phyloP scores from a whole-genome alignment of 192 early-diverging fungal genomes.

The Backusella circina region DNA sequence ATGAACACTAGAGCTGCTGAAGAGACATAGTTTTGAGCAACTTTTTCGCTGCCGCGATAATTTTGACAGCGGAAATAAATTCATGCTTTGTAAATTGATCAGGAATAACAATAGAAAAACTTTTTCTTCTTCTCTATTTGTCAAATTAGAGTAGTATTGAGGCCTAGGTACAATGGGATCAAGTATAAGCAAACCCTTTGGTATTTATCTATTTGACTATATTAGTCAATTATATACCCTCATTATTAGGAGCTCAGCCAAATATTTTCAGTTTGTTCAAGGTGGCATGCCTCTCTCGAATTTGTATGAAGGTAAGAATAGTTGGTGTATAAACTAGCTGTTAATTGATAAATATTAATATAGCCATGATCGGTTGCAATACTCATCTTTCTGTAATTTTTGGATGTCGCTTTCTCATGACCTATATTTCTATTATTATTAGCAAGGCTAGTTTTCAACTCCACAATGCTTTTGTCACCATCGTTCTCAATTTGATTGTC shows the following conservation, averaged over 20 bases:
- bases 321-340: not conserved
- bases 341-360: not conserved
- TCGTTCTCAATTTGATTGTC: conserved; percentile 78
- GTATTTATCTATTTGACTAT: conserved; percentile 40
- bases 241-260: conserved; percentile 35
- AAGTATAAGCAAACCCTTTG: conserved; percentile 36
- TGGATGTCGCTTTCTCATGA: conserved; percentile 69
- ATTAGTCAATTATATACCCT: conserved; percentile 38
- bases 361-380: conserved; percentile 40
- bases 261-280: conserved; percentile 44
- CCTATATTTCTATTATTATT: conserved; percentile 59
- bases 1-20: too few species aligned
- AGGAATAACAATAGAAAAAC: not conserved
- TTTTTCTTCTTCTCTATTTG: not conserved
- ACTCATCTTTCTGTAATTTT: conserved; percentile 71
- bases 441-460: conserved; percentile 66
- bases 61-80: not conserved
- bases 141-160: not conserved
- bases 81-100: not conserved
- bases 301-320: conserved; percentile 15
- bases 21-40: not conserved
- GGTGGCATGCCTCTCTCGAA: conserved; percentile 48
- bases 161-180: not conserved
- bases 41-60: conserved; percentile 31
- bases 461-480: conserved; percentile 77